These are phyloP conservation scores for Schizosaccharomyces versatilis DNA, from an alignment of 1,139 yeast genomes.

Conservation along the genomic window DNA sequence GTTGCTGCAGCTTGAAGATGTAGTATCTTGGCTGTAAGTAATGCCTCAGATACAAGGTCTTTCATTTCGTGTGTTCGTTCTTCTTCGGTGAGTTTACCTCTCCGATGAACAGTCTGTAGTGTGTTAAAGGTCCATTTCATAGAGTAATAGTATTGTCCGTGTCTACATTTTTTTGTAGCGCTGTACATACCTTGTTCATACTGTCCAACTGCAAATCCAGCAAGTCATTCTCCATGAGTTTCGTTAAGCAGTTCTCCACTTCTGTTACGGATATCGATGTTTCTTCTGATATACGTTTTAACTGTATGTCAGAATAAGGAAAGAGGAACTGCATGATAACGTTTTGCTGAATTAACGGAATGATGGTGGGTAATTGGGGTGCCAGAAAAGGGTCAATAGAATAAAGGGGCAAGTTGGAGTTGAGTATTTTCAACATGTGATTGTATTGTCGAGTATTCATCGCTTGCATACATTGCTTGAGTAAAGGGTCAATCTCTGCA, in stretches of 20 bases:
- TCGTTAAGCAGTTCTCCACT: neutral
- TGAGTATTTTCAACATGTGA: neutral
- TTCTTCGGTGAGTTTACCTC: no score
- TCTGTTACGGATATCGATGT: neutral
- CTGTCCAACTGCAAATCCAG: neutral
- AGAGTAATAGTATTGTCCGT: no score
- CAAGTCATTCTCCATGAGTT: neutral
- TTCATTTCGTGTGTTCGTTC: no score
- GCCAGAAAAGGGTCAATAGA: neutral
- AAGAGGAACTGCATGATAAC: neutral
- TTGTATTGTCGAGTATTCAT: neutral
- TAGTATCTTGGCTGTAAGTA: no score
- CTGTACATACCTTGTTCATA: neutral
- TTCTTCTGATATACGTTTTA: neutral
- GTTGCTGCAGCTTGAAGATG: no score
- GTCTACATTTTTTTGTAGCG: no score
- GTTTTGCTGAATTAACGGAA: neutral
- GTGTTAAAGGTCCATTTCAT: no score
- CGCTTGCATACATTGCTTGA: neutral
- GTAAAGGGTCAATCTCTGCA: neutral
- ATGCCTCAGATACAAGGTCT: no score
- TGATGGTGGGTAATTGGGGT: neutral
- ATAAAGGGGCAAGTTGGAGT: neutral
- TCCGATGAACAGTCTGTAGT: no score
- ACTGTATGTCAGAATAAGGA: neutral